Base-by-base conservation (phyloP, 306 rosid species). In the Canavalia gladiata region DNA sequence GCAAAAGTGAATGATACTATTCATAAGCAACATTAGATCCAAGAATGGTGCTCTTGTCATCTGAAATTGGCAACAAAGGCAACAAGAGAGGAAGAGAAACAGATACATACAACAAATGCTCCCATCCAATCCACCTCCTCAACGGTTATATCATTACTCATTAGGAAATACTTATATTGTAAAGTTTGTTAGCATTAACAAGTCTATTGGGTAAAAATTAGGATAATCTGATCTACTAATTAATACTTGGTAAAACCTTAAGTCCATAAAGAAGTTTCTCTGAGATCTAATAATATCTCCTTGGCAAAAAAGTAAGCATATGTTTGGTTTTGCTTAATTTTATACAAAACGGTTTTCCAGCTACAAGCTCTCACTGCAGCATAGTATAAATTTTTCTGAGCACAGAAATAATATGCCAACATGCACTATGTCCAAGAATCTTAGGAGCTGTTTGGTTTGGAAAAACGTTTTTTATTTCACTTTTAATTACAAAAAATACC, bases 91-190 rank as follows among this genome's bases (percentile, higher is more conserved):
- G 39, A 43, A 56, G 41, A 74, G 29, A 42, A 43, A 58, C 3
- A 60, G 3, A 58, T 33, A 50, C 49, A 43, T 68, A 34, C 46
- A 62, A 45, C 28, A 55, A 18, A 7, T 55, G 39, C 25, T 18
- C 41, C 4, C 55, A 74, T 56, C 30, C 30, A 74, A 56, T n/a
- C 64, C 64, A 37, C 33, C 43, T 34, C 49, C 33, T 51, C 62
- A 35, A 11, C 10, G 43, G 37, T 8, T 8, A 67, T 43, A 28
- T 8, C 54, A 7, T 9, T 41, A 25, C 4, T 63, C 37, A 43
- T 25, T 42, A 67, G 45, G 9, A 47, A 68, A 47, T 49, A 51
- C 59, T 11, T 11, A 47, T 4, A 51, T 35, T 30, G 8, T 46
- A 10, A 46, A 42, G 1, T 11, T 18, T 34, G 37, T 37, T 55